These are phyloP conservation scores for Candida tetrigidarum DNA, from an alignment of 1,139 yeast genomes.

Conservation along the genomic window DNA sequence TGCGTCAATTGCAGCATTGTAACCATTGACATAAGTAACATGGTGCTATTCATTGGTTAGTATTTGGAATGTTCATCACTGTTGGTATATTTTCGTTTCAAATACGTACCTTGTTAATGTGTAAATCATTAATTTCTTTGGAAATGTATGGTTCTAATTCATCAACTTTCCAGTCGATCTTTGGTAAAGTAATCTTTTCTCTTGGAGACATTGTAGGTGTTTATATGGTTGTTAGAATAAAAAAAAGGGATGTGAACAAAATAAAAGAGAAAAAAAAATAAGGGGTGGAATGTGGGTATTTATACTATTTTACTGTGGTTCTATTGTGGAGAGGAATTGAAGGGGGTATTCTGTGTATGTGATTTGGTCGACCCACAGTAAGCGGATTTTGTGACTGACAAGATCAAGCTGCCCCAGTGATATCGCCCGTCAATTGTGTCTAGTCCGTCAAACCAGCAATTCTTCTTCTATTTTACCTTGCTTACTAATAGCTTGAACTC, in stretches of 20 bases:
- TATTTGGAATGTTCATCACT: slow-evolving; percentile 5
- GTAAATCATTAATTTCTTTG: slow-evolving; percentile 44
- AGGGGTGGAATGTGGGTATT: neutral
- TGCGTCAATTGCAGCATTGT: slow-evolving; percentile 44
- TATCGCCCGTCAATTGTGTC: too few species aligned
- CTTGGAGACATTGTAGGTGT: neutral
- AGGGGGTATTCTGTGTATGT: neutral
- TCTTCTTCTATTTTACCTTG: too few species aligned
- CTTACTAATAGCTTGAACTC: neutral
- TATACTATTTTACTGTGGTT: neutral
- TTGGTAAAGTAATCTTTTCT: slow-evolving; percentile 34
- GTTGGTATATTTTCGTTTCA: slow-evolving; percentile 37
- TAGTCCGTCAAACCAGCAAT: too few species aligned
- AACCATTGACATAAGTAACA: slow-evolving; percentile 47
- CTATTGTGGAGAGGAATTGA: neutral
- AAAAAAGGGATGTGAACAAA: neutral
- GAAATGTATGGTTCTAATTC: slow-evolving; percentile 50
- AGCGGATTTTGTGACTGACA: too few species aligned
- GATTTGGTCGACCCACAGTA: too few species aligned
- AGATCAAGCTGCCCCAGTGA: too few species aligned
- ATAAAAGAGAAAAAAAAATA: neutral
- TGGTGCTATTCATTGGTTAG: slow-evolving; percentile 35
- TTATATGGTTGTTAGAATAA: neutral
- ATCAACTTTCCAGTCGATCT: slow-evolving; percentile 45
- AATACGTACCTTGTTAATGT: slow-evolving; percentile 35